Evolutionary conservation across 2,329 filamentous ascomycete genomes (phyloP).

Genomic region (Cercospora brassicicola): DNA sequence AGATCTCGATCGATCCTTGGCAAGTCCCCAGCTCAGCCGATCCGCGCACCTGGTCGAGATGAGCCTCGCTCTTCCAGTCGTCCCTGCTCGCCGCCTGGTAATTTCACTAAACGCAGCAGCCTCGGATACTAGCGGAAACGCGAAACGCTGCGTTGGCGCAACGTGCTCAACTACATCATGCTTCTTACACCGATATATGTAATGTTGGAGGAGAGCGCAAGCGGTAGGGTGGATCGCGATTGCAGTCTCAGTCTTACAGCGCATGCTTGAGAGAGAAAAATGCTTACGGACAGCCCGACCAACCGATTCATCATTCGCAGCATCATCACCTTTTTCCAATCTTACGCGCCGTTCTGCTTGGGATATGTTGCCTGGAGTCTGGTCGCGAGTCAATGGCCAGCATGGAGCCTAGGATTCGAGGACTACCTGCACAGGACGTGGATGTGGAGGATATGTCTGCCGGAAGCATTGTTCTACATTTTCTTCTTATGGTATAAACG

Average conservation of each 20-base stretch:
- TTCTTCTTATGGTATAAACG: conserved; percentile 55
- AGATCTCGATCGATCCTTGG: neutral
- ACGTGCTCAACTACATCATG: neutral
- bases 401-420: conserved; percentile 18
- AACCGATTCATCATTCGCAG: conserved; percentile 28
- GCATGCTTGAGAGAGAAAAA: conserved; percentile 16
- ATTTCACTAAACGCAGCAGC: conserved; percentile 2
- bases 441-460: conserved; percentile 48
- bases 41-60: neutral
- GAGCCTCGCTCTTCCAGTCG: neutral
- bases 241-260: neutral
- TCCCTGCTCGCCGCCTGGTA: neutral
- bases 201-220: neutral
- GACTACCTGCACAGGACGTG: conserved; percentile 21
- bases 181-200: conserved; percentile 2
- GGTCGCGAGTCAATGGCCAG: conserved; percentile 11
- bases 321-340: conserved; percentile 25
- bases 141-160: neutral
- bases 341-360: conserved; percentile 27
- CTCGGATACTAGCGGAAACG: neutral
- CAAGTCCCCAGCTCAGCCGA: neutral
- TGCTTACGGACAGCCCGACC: conserved; percentile 28
- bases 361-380: conserved; percentile 28
- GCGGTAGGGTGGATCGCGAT: neutral
- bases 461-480: conserved; percentile 59